Evolutionary conservation across 495 filamentous ascomycete genomes (phyloP), one percentile per base, ranked within the genome.

Genomic region (Talaromyces liani): DNA sequence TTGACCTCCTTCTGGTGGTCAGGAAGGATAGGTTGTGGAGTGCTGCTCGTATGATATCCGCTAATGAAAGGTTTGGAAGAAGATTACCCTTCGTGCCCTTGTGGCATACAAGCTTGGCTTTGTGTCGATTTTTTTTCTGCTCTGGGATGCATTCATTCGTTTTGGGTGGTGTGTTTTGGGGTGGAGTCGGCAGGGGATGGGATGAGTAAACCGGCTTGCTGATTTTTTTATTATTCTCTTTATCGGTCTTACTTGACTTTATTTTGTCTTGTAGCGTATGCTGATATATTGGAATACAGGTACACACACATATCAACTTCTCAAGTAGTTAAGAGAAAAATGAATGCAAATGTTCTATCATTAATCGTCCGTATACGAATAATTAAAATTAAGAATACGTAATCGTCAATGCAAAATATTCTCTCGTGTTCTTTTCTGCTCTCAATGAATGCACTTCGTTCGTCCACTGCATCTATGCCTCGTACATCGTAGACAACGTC

Each of bases 1-100:
- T 73, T 74, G 71, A 72, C 73, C 77, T 69, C 58, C 65, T 72
- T 69, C 45, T 9, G 45, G 45, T 49, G 71, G 75, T 80, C 18
- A 63, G 73, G 77, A 81, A 95, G 83, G 91, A 95, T 82, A 70
- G 86, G 92, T 94, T 91, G 92, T 95, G 91, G 89, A 94, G 90
- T 86, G 84, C 70, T 77, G 66, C 24, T 16, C 63, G 62, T 63
- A 34, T 36, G 39, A 45, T 18, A 60, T 24, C 62, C 56, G 31
- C 33, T 33, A 36, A 36, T 54, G 60, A 18, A 47, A 63, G 41
- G 31, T 34, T 33, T 70, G 64, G 66, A 29, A 60, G 54, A 60
- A 62, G 60, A 71, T 66, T 61, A 58, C 58, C 64, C 65, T 69
- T 63, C 56, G 58, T 57, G 56, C 66, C 64, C 78, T 62, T 72